A percentile compares a stretch with the other conserved stretches of the same genome.
These are phyloP conservation scores for Knufia petricola DNA, from an alignment of 2,329 filamentous ascomycete genomes.

Conservation along the genomic window DNA sequence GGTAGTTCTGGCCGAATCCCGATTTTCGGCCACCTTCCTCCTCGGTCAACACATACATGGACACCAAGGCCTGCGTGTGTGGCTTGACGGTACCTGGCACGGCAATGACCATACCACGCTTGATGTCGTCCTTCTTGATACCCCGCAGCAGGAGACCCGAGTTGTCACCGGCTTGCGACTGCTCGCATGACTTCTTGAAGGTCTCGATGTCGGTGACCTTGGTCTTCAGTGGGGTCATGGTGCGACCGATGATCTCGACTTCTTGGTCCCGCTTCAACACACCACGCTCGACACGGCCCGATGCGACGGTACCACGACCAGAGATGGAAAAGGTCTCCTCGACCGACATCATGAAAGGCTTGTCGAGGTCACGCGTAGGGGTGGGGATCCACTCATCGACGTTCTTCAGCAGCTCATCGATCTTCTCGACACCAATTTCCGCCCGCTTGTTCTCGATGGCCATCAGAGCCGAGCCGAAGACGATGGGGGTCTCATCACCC, in stretches of 20 bases:
- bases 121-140: constrained; percentile 88
- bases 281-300: constrained; percentile 95
- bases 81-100: constrained; percentile 76
- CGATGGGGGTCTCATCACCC: constrained; percentile 92
- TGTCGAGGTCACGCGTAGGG: constrained; percentile 84
- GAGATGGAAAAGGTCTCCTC: constrained; percentile 87
- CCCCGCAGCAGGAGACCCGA: constrained; percentile 93
- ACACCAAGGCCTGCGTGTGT: constrained; percentile 84
- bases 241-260: constrained; percentile 89
- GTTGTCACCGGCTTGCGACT: constrained; percentile 94
- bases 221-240: constrained; percentile 75
- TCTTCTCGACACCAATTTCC: constrained; percentile 79
- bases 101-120: constrained; percentile 87
- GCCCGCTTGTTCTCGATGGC: constrained; percentile 77
- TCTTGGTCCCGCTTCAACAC: constrained; percentile 86
- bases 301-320: constrained; percentile 92
- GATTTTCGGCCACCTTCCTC: constrained; percentile 97
- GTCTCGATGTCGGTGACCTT: constrained; percentile 99
- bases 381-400: constrained; percentile 97
- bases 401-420: constrained; percentile 80
- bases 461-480: constrained; percentile 94
- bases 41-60: constrained; percentile 94
- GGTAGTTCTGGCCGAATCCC: constrained; percentile 92
- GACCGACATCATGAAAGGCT: constrained; percentile 98
- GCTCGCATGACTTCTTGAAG: constrained; percentile 98